Percentiles rank a stretch among this genome's conserved stretches.
phyloP scores from a whole-genome alignment of 495 filamentous ascomycete species.

The Apodospora peruviana region DNA sequence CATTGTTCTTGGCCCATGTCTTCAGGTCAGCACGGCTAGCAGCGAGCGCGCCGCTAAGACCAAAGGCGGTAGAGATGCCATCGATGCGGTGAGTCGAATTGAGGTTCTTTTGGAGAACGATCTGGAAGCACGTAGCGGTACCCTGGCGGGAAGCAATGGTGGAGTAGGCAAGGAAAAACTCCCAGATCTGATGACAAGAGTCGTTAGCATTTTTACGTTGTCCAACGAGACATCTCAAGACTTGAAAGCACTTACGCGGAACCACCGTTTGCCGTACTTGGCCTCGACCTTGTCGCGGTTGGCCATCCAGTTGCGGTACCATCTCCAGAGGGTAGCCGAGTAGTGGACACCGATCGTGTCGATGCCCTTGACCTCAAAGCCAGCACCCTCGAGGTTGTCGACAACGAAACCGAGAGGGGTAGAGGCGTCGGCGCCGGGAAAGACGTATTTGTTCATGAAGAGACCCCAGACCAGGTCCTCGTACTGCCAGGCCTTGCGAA shows the following conservation, averaged over 20 bases:
- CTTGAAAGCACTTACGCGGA: constrained; percentile 67
- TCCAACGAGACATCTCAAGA: background rate
- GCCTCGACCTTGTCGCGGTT: constrained; percentile 91
- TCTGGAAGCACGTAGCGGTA: constrained; percentile 91
- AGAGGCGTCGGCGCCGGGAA: constrained; percentile 81
- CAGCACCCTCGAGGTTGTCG: constrained; percentile 64
- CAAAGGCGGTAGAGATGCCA: constrained; percentile 71
- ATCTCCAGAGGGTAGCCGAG: constrained; percentile 93
- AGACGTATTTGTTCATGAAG: constrained; percentile 92
- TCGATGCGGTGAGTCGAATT: constrained; percentile 94
- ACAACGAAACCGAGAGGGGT: constrained; percentile 72
- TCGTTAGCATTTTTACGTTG: background rate
- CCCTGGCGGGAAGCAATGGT: constrained; percentile 94
- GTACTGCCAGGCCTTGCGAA: constrained; percentile 80
- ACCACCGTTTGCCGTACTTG: constrained; percentile 96
- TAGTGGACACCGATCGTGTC: constrained; percentile 96
- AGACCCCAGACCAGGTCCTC: constrained; percentile 84
- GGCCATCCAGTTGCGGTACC: constrained; percentile 98
- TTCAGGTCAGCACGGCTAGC: constrained; percentile 34
- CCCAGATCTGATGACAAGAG: constrained; percentile 70
- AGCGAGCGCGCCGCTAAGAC: constrained; percentile 64
- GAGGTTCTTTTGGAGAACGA: constrained; percentile 93
- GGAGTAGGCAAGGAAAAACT: constrained; percentile 91
- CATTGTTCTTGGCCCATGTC: constrained; percentile 41
- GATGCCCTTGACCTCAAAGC: constrained; percentile 70